These are phyloP conservation scores for Podospora pseudocomata DNA, from an alignment of 495 filamentous ascomycete genomes.

Conservation along the genomic window DNA sequence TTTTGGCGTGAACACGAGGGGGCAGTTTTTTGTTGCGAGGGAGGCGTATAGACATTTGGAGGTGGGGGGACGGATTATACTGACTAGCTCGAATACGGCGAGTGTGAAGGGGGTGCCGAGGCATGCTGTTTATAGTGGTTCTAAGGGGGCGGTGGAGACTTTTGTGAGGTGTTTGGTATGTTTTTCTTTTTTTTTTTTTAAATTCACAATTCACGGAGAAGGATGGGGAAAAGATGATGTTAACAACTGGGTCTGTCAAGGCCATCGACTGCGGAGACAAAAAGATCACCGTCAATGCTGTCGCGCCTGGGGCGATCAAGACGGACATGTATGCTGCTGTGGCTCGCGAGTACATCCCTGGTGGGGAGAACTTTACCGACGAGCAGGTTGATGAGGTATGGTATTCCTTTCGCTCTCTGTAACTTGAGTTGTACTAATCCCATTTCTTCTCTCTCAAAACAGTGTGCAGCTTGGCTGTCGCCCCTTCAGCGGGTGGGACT, in stretches of 20 bases:
- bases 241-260: conserved; percentile 13
- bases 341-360: conserved; percentile 63
- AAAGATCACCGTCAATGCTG: conserved; percentile 61
- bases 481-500: conserved; percentile 59
- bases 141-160: conserved; percentile 37
- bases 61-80: conserved; percentile 58
- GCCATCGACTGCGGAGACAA: conserved; percentile 40
- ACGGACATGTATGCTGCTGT: conserved; percentile 63
- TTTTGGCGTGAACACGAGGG: conserved; percentile 73
- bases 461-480: conserved; percentile 53
- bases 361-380: conserved; percentile 46
- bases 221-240: no score
- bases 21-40: conserved; percentile 77
- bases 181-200: no score
- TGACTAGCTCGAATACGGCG: conserved; percentile 62
- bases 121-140: conserved; percentile 54
- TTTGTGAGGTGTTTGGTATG: conserved; percentile 28
- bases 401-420: no score
- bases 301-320: conserved; percentile 65
- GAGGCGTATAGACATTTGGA: conserved; percentile 61
- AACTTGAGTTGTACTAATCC: no score
- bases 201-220: no score
- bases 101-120: conserved; percentile 59
- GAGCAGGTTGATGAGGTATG: conserved; percentile 30
- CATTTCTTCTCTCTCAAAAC: conserved; percentile 7